A percentile compares a stretch with the other conserved stretches of the same genome.
These are phyloP conservation scores for Candolleomyces eurysporus DNA, from an alignment of 768 basidiomycete genomes.

Conservation along the genomic window DNA sequence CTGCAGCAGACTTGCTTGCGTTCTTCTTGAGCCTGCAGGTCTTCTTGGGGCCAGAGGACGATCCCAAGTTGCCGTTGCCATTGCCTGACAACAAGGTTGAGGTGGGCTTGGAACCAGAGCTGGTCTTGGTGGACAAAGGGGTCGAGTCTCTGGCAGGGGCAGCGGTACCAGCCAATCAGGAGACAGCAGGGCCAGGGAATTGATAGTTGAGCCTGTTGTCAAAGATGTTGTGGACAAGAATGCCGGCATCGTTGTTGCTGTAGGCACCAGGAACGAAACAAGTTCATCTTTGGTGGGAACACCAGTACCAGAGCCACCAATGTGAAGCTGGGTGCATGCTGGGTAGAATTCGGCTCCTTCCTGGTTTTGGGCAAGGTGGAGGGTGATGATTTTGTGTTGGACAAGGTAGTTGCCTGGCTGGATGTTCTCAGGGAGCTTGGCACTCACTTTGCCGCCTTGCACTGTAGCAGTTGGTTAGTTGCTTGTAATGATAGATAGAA, in stretches of 20 bases:
- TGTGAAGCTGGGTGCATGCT: slow-evolving; percentile 56
- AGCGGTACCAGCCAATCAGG: slow-evolving; percentile 32
- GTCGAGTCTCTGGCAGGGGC: slow-evolving; percentile 7
- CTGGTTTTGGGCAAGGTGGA: slow-evolving; percentile 55
- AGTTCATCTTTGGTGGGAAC: slow-evolving; percentile 45
- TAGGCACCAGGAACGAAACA: slow-evolving; percentile 72
- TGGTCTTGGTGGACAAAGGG: neutral
- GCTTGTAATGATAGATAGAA: neutral
- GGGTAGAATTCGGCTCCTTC: slow-evolving; percentile 84
- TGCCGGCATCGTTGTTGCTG: slow-evolving; percentile 66
- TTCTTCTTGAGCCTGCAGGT: slow-evolving; percentile 6
- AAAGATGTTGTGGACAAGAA: slow-evolving; percentile 53
- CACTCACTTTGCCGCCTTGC: slow-evolving; percentile 36
- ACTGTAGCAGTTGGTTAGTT: slow-evolving; percentile 19
- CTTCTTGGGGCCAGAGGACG: neutral
- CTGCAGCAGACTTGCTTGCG: neutral
- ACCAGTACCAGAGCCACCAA: slow-evolving; percentile 55
- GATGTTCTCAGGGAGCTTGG: slow-evolving; percentile 49
- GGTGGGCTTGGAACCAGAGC: neutral
- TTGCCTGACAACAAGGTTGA: neutral
- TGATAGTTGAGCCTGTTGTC: slow-evolving; percentile 28
- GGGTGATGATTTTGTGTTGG: slow-evolving; percentile 78
- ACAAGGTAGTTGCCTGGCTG: slow-evolving; percentile 71
- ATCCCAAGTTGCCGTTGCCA: neutral
- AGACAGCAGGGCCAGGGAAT: slow-evolving; percentile 55